Conservation (phyloP, 1,284 basidiomycete genomes). For the Puccinia polysora region DNA sequence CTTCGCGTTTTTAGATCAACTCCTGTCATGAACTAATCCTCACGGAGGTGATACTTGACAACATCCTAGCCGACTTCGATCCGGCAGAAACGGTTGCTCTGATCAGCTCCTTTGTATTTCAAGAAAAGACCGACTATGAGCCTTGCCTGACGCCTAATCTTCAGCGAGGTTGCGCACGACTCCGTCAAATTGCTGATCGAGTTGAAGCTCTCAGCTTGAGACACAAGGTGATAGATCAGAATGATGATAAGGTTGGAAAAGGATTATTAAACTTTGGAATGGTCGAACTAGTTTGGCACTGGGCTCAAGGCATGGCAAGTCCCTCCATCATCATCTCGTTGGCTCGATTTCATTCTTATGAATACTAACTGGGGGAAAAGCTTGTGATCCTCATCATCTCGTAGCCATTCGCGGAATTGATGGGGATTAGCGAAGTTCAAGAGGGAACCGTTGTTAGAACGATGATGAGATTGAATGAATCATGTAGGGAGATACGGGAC, state of each 20-base stretch:
- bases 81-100: slow-evolving; percentile 97
- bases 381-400: not conserved
- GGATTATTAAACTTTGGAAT: slow-evolving; percentile 74
- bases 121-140: slow-evolving; percentile 88
- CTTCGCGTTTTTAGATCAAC: slow-evolving; percentile 67
- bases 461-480: slow-evolving; percentile 93
- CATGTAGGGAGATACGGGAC: slow-evolving; percentile 92
- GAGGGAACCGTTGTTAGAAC: slow-evolving; percentile 96
- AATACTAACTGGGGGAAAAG: not conserved
- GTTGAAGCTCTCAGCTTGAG: slow-evolving; percentile 72
- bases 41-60: slow-evolving; percentile 95
- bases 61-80: slow-evolving; percentile 79
- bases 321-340: not conserved
- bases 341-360: not conserved
- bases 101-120: slow-evolving; percentile 91
- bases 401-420: slow-evolving; percentile 92
- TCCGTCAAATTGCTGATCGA: slow-evolving; percentile 74
- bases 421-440: slow-evolving; percentile 82
- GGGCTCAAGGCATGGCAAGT: slow-evolving; percentile 92
- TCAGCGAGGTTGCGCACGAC: slow-evolving; percentile 70
- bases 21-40: slow-evolving; percentile 91
- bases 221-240: slow-evolving; percentile 72
- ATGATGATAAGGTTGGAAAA: slow-evolving; percentile 59
- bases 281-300: slow-evolving; percentile 94
- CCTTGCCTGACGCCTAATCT: slow-evolving; percentile 73